A percentile compares a stretch with the other conserved stretches of the same genome.
Conservation (phyloP, 306 rosid genomes). For the Purshia tridentata region DNA sequence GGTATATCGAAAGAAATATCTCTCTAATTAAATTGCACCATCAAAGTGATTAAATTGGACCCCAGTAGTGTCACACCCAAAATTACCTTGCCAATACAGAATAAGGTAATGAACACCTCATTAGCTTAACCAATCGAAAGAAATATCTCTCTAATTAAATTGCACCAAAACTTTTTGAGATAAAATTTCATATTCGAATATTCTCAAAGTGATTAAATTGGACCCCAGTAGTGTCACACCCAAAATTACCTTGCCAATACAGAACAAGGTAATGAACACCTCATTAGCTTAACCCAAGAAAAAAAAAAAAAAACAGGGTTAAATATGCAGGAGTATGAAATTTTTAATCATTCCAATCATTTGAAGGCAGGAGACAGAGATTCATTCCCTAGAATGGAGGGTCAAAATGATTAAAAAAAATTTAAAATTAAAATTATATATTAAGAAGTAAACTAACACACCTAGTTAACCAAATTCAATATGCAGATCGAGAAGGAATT, state of each 20-base stretch:
- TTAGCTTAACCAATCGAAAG: too few species aligned
- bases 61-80: too few species aligned
- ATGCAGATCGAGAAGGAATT: neutral
- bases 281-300: neutral
- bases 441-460: constrained; percentile 3
- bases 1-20: too few species aligned
- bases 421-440: neutral
- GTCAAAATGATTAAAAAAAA: constrained; percentile 25
- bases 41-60: too few species aligned
- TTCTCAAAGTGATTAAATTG: too few species aligned
- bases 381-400: constrained; percentile 14
- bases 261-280: neutral
- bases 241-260: neutral
- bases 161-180: too few species aligned
- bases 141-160: too few species aligned
- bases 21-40: too few species aligned
- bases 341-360: constrained; percentile 16
- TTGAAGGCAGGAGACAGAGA: constrained; percentile 18
- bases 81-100: neutral
- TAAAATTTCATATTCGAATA: too few species aligned
- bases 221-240: too few species aligned
- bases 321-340: neutral
- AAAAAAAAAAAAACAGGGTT: neutral
- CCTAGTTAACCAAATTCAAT: neutral
- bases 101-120: neutral